Percentiles rank a stretch among this genome's conserved stretches.
phyloP scores from a whole-genome alignment of 768 basidiomycete species.

The Piloderma croceum region DNA sequence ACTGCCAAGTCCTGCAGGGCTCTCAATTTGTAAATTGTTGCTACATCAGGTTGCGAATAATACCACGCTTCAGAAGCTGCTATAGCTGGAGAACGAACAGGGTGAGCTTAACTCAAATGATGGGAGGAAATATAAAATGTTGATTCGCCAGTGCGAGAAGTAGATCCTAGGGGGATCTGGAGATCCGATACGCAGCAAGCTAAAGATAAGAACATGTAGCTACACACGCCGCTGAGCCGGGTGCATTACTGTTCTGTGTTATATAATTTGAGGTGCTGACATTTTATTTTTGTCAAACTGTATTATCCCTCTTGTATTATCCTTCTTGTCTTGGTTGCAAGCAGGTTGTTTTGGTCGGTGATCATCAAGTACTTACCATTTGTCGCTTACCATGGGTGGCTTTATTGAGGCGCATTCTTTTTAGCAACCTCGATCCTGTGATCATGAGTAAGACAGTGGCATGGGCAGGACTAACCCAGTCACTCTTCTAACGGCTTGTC shows the following conservation, averaged over 20 bases:
- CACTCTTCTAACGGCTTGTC: slow-evolving; percentile 93
- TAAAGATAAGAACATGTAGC: slow-evolving; percentile 99
- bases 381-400: slow-evolving; percentile 1
- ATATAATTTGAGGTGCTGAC: slow-evolving; percentile 2
- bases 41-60: slow-evolving; percentile 98
- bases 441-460: slow-evolving; percentile 99
- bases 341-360: slow-evolving; percentile 96
- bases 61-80: slow-evolving; percentile 94
- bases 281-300: slow-evolving; percentile 58
- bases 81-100: slow-evolving; percentile 95
- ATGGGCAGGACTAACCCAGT: slow-evolving; percentile 96
- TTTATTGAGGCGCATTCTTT: slow-evolving; percentile 8
- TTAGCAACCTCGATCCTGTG: slow-evolving; percentile 92
- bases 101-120: slow-evolving; percentile 95
- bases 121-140: slow-evolving; percentile 95
- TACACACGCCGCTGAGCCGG: slow-evolving; percentile 96
- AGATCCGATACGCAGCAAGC: slow-evolving; percentile 90
- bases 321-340: slow-evolving; percentile 99
- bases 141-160: slow-evolving; percentile 94
- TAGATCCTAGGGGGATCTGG: slow-evolving; percentile 94
- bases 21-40: slow-evolving; percentile 85
- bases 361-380: slow-evolving; percentile 52
- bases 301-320: slow-evolving; percentile 98
- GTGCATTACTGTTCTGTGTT: slow-evolving; percentile 42
- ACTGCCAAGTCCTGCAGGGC: slow-evolving; percentile 99